Percentiles rank a stretch among this genome's conserved stretches.
Conservation (phyloP, 768 basidiomycete genomes). For the Candolleomyces eurysporus region DNA sequence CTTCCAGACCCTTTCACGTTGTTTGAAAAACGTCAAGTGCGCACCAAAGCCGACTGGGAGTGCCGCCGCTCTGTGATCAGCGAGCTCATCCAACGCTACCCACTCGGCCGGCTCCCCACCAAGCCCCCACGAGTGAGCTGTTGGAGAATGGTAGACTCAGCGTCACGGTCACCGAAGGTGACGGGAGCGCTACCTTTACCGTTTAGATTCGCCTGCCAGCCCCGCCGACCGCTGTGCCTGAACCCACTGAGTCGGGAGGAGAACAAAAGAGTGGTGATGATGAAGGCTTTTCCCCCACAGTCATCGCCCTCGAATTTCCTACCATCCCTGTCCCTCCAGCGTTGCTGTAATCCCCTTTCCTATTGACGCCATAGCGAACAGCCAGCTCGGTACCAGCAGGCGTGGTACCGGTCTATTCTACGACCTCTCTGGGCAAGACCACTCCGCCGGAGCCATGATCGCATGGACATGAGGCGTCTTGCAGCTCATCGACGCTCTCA, state of each 20-base stretch:
- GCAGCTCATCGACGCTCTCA: constrained; percentile 57
- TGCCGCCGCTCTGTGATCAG: constrained; percentile 50
- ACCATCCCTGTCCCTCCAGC: constrained; percentile 19
- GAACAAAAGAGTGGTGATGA: constrained; percentile 15
- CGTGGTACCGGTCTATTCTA: constrained; percentile 60
- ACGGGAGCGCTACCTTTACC: constrained; percentile 47
- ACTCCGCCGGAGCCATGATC: constrained; percentile 49
- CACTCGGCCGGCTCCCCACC: constrained; percentile 48
- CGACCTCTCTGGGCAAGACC: constrained; percentile 46
- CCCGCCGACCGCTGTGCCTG: too few species aligned
- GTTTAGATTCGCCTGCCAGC: constrained; percentile 44
- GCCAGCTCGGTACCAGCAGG: constrained; percentile 39
- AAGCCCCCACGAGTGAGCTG: constrained; percentile 40
- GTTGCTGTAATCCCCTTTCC: constrained; percentile 48
- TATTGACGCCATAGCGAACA: constrained; percentile 47
- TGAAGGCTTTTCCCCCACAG: constrained; percentile 41
- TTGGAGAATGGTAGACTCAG: constrained; percentile 38
- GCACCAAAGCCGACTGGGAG: constrained; percentile 45
- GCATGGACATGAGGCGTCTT: constrained; percentile 63
- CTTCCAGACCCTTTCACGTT: constrained; percentile 57
- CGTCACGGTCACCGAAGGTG: constrained; percentile 44
- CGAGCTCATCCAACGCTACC: constrained; percentile 48
- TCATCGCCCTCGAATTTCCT: constrained; percentile 43
- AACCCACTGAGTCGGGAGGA: too few species aligned
- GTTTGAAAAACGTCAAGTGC: constrained; percentile 38